Percentiles rank a stretch among this genome's conserved stretches.
Evolutionary conservation across 495 filamentous ascomycete genomes (phyloP).

Genomic region (Penicillium angulare): DNA sequence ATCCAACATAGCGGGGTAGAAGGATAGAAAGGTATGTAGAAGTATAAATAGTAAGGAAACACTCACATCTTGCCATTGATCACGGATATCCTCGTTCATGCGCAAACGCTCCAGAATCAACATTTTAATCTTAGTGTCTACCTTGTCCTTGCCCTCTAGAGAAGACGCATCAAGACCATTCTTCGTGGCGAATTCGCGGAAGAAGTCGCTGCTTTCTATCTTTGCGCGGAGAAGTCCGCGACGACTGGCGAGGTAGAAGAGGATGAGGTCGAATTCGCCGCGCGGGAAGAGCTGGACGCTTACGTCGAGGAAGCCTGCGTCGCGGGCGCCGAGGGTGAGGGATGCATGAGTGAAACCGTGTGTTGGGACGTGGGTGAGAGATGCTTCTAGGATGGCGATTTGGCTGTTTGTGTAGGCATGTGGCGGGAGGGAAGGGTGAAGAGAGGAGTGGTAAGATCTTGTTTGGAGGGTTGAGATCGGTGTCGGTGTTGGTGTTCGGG

Average conservation of each 20-base stretch:
- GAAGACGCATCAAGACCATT: constrained; percentile 1
- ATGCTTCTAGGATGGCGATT: constrained; percentile 73
- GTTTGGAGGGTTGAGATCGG: neutral
- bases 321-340: constrained; percentile 73
- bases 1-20: too few species aligned
- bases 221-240: constrained; percentile 52
- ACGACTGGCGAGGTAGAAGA: constrained; percentile 75
- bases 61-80: constrained; percentile 81
- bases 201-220: constrained; percentile 38
- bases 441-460: constrained; percentile 70
- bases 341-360: constrained; percentile 77
- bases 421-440: constrained; percentile 49
- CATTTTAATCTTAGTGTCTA: constrained; percentile 58
- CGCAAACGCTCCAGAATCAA: constrained; percentile 70
- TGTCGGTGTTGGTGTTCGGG: neutral
- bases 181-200: constrained; percentile 4
- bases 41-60: neutral
- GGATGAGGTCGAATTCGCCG: constrained; percentile 77
- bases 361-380: constrained; percentile 72
- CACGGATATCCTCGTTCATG: constrained; percentile 67
- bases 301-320: constrained; percentile 82
- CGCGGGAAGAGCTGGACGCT: constrained; percentile 77
- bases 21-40: neutral
- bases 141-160: constrained; percentile 17
- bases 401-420: constrained; percentile 68